Evolutionary conservation across 768 basidiomycete genomes (phyloP).

Genomic region (Trametes punicea): DNA sequence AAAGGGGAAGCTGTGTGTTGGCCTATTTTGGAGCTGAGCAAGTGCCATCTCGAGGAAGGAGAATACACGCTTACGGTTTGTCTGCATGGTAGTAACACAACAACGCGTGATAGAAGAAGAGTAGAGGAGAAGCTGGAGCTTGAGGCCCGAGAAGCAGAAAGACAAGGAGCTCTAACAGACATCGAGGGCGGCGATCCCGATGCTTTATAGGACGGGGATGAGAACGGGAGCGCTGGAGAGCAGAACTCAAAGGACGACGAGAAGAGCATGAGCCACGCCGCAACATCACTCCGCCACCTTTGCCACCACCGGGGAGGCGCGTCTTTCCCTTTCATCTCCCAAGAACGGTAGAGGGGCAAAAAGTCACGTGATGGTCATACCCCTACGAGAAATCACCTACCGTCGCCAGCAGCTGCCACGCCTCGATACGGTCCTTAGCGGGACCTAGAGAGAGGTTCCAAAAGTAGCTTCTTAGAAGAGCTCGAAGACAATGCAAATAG

Average conservation of each 20-base stretch:
- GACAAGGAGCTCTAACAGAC: not conserved
- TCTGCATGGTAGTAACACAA: conserved; percentile 9
- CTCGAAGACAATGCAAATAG: conserved; percentile 1
- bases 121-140: not conserved
- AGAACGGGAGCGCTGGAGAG: conserved; percentile 1
- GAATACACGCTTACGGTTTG: conserved; percentile 1
- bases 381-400: conserved; percentile 5
- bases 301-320: not conserved
- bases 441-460: not conserved
- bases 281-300: conserved; percentile 6
- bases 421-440: not conserved
- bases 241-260: conserved; percentile 15
- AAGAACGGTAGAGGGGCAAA: not conserved
- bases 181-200: not conserved
- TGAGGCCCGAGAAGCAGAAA: conserved; percentile 1
- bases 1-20: conserved; percentile 10
- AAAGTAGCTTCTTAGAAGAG: not conserved
- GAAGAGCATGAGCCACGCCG: not conserved
- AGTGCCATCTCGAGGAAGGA: not conserved
- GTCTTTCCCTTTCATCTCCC: conserved; percentile 2
- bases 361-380: conserved; percentile 1
- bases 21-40: not conserved
- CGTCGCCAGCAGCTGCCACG: not conserved
- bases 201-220: conserved; percentile 4
- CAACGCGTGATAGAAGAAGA: not conserved